Base-by-base conservation (phyloP, 768 basidiomycete genomes). In the Agaricus blazei region DNA sequence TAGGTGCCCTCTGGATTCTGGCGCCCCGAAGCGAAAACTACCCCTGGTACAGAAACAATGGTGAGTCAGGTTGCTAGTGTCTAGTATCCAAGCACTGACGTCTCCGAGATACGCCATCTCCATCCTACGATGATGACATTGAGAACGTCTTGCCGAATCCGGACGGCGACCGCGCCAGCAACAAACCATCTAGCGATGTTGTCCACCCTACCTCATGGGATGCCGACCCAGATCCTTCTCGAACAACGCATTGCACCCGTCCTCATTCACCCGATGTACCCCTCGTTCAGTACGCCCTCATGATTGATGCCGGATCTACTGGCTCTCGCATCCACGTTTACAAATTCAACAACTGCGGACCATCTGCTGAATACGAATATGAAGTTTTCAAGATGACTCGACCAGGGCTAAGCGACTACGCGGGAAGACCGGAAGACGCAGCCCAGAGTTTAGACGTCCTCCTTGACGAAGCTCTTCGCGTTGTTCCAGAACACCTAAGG, bases 231-330 rank as follows among this genome's bases (percentile, higher is more conserved):
- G 82, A 96, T 70, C 87, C 82, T 0, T 68, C 79, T 36, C 80
- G 79, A 58, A 94, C 93, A 0, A 81, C 85, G 0, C 72, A 85
- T 72, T 98, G 94, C 72, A 78, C 78, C 0, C 53, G 68, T 0
- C 81, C 92, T 0, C 69, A 83, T 67, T 70, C 69, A 12, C 61
- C 77, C 1, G 63, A 69, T 57, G 63, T 72, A 26, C 81, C 80
- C 0, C 75, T 96, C 55, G 87, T 96, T 11, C 92, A 93, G 67
- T 99, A 90, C 69, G 94, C 93, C 0, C 81, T 98, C 64, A 97
- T 98, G 86, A 90, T 98, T 72, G 97, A 99, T 69, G 96, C 97
- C 0, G 97, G 97, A 24, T 98, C 95, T 15, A 97, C 94, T 0
- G 97, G 96, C 19, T 97, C 95, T 0, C 84, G 97, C 15, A 94